Evolutionary conservation across 306 rosid genomes (phyloP), one percentile per base, ranked within the genome.

Genomic region (Prunus padus): DNA sequence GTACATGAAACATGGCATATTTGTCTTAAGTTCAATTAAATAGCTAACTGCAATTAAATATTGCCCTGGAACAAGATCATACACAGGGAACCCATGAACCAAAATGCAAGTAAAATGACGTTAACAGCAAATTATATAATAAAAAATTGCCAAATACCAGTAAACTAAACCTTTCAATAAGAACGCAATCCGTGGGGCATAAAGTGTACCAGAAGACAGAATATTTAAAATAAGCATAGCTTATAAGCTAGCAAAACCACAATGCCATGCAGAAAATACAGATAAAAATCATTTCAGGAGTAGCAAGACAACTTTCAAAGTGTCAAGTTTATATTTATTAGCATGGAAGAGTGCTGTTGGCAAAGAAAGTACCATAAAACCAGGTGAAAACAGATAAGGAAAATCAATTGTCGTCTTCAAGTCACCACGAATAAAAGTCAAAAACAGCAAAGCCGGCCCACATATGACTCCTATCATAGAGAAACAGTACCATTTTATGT

Each of bases 401-500:
- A 90, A 95, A 74, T 80, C 71, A 31, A 95, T 42, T 59, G 94
- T 77, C 73, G 22, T 83, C 89, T 82, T 88, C 90, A 89, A 81
- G 86, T 95, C 97, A 75, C 97, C 99, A 68, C 83, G 77, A 80
- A 92, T 67, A 30, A 81, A 86, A 42, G 97, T 92, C 98, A 92
- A 90, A 30, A 89, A 42, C 75, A 94, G 86, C 80, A 94, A 84
- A 81, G 80, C 64, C 3, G 98, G 98, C 62, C 92, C 91, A 60
- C 98, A 94, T 44, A 90, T 20, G 61, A 95, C 25, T 78, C 98
- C 98, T 95, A 75, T 30, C 59, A 62, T 42, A 63, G 67, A 75
- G 73, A n/a, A 70, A 54, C 14, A 54, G 46, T 14, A 65, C 69
- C 40, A 77, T 31, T 68, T 51, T 70, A 63, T 33, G 37, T 70